Conservation (phyloP, 192 early-diverging fungal genomes). For the Coemansia sp. region DNA sequence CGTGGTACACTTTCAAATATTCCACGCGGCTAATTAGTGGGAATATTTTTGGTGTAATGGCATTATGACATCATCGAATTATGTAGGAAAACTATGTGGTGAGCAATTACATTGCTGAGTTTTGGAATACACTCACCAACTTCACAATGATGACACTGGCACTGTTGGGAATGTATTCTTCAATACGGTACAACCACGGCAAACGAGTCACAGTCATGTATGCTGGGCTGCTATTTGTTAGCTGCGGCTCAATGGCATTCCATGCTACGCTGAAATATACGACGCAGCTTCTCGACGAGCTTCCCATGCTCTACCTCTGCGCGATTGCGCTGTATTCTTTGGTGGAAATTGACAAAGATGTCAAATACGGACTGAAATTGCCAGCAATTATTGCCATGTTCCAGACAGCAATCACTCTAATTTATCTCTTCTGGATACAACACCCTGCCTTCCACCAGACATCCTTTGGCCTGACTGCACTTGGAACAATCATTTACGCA, state of each 20-base stretch:
- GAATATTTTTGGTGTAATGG: not conserved
- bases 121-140: constrained; percentile 70
- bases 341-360: constrained; percentile 40
- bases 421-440: constrained; percentile 60
- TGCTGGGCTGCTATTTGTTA: constrained; percentile 57
- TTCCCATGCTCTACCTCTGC: constrained; percentile 66
- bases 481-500: constrained; percentile 24
- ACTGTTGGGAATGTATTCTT: constrained; percentile 57
- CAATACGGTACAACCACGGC: constrained; percentile 49
- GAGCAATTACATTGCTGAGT: constrained; percentile 68
- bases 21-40: not conserved
- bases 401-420: constrained; percentile 46
- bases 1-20: not conserved
- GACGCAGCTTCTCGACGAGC: constrained; percentile 73
- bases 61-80: not conserved
- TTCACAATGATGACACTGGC: constrained; percentile 27
- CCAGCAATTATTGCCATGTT: constrained; percentile 40
- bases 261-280: constrained; percentile 69
- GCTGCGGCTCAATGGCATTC: constrained; percentile 64
- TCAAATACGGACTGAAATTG: constrained; percentile 36
- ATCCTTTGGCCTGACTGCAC: constrained; percentile 32
- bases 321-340: constrained; percentile 43
- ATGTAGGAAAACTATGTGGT: constrained; percentile 67
- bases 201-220: constrained; percentile 55
- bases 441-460: constrained; percentile 69